Evolutionary conservation across 306 rosid species (phyloP).

Genomic region (Dalbergia cultrata): DNA sequence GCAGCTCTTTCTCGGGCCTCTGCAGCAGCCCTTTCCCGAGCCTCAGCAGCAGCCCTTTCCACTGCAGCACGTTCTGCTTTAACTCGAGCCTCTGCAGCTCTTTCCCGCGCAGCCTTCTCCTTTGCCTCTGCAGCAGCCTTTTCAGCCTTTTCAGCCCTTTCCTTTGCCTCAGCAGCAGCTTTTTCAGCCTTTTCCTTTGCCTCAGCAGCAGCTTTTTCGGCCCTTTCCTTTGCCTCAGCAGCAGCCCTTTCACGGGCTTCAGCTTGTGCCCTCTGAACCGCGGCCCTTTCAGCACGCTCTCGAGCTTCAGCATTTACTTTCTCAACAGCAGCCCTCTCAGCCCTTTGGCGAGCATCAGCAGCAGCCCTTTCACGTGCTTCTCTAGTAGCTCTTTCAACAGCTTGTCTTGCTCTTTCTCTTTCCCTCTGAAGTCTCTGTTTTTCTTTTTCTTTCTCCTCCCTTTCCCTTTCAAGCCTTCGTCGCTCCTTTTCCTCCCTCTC

Average conservation of each 20-base stretch:
- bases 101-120: slow-evolving; percentile 57
- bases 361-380: slow-evolving; percentile 99
- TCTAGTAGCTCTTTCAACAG: slow-evolving; percentile 98
- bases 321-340: slow-evolving; percentile 90
- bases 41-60: slow-evolving; percentile 87
- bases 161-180: slow-evolving; percentile 63
- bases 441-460: slow-evolving; percentile 78
- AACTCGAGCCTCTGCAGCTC: slow-evolving; percentile 65
- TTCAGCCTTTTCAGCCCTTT: slow-evolving; percentile 73
- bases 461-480: slow-evolving; percentile 64
- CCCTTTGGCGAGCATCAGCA: slow-evolving; percentile 79
- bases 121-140: slow-evolving; percentile 60
- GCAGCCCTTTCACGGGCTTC: slow-evolving; percentile 99
- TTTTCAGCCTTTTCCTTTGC: slow-evolving; percentile 62
- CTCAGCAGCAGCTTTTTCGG: slow-evolving; percentile 88
- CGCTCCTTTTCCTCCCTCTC: slow-evolving; percentile 80
- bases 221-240: slow-evolving; percentile 84
- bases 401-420: slow-evolving; percentile 81
- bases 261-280: slow-evolving; percentile 92
- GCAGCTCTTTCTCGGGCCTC: slow-evolving; percentile 87
- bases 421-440: slow-evolving; percentile 76
- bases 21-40: slow-evolving; percentile 82
- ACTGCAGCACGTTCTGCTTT: slow-evolving; percentile 92
- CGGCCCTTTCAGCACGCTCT: slow-evolving; percentile 90
- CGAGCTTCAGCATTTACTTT: slow-evolving; percentile 94